Conservation (phyloP, 306 rosid genomes). For the Trifolium subterraneum region DNA sequence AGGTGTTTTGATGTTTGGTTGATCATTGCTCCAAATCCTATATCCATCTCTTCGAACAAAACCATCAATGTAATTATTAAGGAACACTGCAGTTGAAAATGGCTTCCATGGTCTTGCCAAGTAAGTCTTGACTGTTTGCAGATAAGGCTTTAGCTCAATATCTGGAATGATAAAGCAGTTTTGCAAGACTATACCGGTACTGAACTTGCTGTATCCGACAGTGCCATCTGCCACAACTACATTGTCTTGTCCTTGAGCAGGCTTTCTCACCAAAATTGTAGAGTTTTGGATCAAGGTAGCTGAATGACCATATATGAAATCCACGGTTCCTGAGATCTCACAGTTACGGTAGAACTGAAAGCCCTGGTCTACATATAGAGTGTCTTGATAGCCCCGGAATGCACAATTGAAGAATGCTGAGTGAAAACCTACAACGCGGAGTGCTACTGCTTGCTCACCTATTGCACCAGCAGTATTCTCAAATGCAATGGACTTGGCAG, state of each 20-base stretch:
- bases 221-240: conserved; percentile 64
- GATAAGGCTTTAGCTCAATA: not conserved
- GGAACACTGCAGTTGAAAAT: conserved; percentile 57
- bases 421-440: not conserved
- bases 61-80: conserved; percentile 57
- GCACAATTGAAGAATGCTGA: not conserved
- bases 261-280: not conserved
- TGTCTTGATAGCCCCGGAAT: not conserved
- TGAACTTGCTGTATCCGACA: not conserved
- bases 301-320: not conserved
- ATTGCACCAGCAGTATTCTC: conserved; percentile 67
- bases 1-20: no score
- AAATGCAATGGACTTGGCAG: conserved; percentile 61
- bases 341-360: not conserved
- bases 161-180: not conserved
- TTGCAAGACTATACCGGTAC: conserved; percentile 31
- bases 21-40: conserved; percentile 46
- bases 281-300: not conserved
- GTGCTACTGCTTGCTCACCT: conserved; percentile 79
- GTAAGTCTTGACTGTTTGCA: conserved; percentile 32
- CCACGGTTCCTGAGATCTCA: not conserved
- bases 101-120: conserved; percentile 75
- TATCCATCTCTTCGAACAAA: conserved; percentile 47
- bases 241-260: conserved; percentile 32
- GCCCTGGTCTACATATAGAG: not conserved